phyloP scores from a whole-genome alignment of 768 basidiomycete species.

The Psilocybe azurescens region DNA sequence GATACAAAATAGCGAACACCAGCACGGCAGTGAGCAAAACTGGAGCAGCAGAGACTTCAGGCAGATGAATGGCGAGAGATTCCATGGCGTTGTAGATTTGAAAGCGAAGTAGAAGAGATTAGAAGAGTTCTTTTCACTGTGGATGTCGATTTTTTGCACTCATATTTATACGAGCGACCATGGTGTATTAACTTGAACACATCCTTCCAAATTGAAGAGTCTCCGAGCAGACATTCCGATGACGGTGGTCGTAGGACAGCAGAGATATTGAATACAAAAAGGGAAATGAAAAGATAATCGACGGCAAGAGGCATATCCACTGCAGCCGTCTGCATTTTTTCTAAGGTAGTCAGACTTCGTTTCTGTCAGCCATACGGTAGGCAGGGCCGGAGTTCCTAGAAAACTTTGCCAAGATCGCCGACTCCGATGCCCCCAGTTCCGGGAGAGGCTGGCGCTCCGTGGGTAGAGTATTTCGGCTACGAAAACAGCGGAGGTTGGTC shows the following conservation, averaged over 20 bases:
- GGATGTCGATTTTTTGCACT: neutral
- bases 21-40: neutral
- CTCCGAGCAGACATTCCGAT: neutral
- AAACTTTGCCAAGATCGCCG: no score
- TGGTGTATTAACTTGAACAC: neutral
- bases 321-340: no score
- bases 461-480: no score
- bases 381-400: no score
- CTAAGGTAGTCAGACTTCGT: no score
- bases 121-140: neutral
- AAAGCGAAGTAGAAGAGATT: neutral
- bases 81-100: neutral
- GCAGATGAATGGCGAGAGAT: neutral
- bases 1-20: neutral
- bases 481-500: no score
- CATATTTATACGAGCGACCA: neutral
- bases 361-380: no score
- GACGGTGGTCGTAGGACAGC: neutral
- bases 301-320: no score
- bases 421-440: no score
- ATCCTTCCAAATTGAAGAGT: neutral
- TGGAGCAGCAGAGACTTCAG: neutral
- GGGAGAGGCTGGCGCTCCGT: no score
- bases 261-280: neutral
- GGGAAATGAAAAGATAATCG: no score